Evolutionary conservation across 805 yeast genomes (phyloP).

Genomic region (Myxozyma lipomycoides): DNA sequence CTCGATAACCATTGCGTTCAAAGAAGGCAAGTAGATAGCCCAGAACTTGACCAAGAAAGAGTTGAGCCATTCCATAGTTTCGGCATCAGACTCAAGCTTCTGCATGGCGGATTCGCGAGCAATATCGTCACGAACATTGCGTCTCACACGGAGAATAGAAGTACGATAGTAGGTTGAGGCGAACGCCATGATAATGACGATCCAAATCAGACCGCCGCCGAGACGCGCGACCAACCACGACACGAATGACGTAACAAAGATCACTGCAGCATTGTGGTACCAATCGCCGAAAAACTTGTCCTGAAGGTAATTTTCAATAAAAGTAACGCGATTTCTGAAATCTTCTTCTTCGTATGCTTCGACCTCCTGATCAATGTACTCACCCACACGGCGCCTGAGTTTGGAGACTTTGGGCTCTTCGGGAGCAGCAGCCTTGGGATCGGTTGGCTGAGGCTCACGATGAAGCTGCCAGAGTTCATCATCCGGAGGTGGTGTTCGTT

Average conservation of each 20-base stretch:
- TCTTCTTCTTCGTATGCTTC: slow-evolving; percentile 18
- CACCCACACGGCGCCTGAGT: slow-evolving; percentile 7
- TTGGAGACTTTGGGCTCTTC: not conserved
- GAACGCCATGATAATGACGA: slow-evolving; percentile 64
- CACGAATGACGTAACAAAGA: slow-evolving; percentile 61
- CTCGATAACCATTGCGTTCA: slow-evolving; percentile 79
- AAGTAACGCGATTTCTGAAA: slow-evolving; percentile 49
- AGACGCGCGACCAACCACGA: slow-evolving; percentile 80
- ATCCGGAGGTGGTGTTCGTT: slow-evolving; percentile 13
- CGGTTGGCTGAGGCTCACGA: slow-evolving; percentile 11
- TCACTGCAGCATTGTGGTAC: slow-evolving; percentile 82
- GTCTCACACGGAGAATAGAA: slow-evolving; percentile 74
- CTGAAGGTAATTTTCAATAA: slow-evolving; percentile 72
- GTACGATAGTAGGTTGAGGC: slow-evolving; percentile 73
- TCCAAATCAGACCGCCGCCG: slow-evolving; percentile 72
- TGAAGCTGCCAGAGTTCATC: slow-evolving; percentile 23
- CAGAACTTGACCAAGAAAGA: slow-evolving; percentile 86
- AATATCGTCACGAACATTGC: slow-evolving; percentile 67
- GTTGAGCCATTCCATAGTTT: slow-evolving; percentile 94
- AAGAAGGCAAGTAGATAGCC: slow-evolving; percentile 83
- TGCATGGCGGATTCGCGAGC: slow-evolving; percentile 81
- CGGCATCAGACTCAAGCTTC: slow-evolving; percentile 81
- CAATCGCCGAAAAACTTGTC: slow-evolving; percentile 85
- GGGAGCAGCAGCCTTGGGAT: not conserved
- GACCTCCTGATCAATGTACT: slow-evolving; percentile 15